Conservation (phyloP, 768 basidiomycete genomes). For the Collybia sordida region DNA sequence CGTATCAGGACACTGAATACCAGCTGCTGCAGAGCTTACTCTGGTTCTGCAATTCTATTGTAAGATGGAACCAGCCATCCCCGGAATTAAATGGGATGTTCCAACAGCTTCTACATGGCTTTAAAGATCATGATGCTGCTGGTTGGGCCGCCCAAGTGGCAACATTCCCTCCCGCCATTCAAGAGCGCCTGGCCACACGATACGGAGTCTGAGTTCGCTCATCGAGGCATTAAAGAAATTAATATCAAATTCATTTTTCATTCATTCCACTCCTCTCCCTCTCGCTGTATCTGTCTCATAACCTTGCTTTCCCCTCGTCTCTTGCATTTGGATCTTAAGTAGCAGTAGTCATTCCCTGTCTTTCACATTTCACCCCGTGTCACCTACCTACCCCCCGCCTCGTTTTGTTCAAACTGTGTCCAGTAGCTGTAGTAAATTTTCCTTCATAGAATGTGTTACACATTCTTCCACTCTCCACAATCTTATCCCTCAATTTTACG, state of each 20-base stretch:
- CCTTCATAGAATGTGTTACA: conserved; percentile 1
- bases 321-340: conserved; percentile 51
- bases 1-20: conserved; percentile 2
- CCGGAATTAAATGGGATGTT: conserved; percentile 93
- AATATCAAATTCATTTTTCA: conserved; percentile 6
- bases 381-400: conserved; percentile 5
- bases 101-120: conserved; percentile 82
- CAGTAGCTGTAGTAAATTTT: conserved; percentile 18
- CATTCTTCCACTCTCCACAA: conserved; percentile 5
- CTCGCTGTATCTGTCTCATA: conserved; percentile 14
- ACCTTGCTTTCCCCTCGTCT: conserved; percentile 30
- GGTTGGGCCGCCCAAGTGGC: conserved; percentile 86
- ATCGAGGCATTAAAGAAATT: background rate
- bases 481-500: conserved; percentile 39
- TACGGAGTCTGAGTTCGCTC: conserved; percentile 70
- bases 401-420: conserved; percentile 8
- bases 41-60: conserved; percentile 98
- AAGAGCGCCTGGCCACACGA: conserved; percentile 80
- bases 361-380: conserved; percentile 9
- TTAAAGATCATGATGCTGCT: conserved; percentile 83
- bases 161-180: conserved; percentile 85
- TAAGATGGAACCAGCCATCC: conserved; percentile 93
- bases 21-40: conserved; percentile 66
- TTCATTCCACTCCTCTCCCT: conserved; percentile 1
- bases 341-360: conserved; percentile 32